Evolutionary conservation across 2,329 filamentous ascomycete species (phyloP).

Genomic region (Pyrenophora seminiperda): DNA sequence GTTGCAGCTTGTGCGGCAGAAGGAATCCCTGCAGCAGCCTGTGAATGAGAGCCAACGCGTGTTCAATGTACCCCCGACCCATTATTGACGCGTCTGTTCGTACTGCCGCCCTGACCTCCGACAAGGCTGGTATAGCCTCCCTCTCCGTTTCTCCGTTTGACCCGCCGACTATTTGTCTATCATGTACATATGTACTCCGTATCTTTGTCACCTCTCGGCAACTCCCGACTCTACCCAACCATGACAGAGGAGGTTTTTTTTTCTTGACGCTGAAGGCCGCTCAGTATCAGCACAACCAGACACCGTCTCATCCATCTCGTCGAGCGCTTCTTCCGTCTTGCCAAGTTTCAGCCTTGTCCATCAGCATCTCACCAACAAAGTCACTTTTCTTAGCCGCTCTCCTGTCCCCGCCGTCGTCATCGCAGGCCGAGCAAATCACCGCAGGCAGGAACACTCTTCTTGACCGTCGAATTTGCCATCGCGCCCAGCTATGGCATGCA

Average conservation of each 20-base stretch:
- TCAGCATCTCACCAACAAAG: constrained; percentile 5
- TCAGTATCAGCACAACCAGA: neutral
- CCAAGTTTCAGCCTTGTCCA: constrained; percentile 4
- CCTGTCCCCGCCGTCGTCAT: constrained; percentile 2
- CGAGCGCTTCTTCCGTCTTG: neutral
- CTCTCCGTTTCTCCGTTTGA: no score
- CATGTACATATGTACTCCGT: no score
- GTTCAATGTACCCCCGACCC: constrained; percentile 3
- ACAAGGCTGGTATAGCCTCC: no score
- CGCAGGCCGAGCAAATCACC: constrained; percentile 8
- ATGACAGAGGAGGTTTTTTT: no score
- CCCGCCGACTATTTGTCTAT: neutral
- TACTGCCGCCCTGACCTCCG: no score
- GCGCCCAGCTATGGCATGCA: neutral
- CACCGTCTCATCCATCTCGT: neutral
- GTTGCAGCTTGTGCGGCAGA: constrained; percentile 2
- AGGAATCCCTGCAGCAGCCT: no score
- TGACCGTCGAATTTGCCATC: neutral
- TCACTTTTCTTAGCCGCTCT: constrained; percentile 8
- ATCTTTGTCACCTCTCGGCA: no score
- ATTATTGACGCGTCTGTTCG: no score
- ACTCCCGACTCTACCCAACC: no score
- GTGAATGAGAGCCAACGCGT: constrained; percentile 13
- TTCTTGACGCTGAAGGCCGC: no score
- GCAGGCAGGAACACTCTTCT: neutral